Evolutionary conservation across 306 rosid species (phyloP).

Genomic region (Cicer yamashitae): DNA sequence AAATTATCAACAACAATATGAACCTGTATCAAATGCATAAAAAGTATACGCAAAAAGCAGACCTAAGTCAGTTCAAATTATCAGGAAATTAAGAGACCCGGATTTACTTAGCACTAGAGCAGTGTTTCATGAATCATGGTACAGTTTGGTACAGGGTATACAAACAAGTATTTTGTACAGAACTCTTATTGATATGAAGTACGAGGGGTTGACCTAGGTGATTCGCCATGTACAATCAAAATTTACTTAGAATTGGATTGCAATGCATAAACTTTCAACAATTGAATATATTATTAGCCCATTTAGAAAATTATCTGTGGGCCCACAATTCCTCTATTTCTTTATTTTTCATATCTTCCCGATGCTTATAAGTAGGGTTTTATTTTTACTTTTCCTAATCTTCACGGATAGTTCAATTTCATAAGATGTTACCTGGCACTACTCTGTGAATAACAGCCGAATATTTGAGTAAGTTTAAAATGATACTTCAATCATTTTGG

Average conservation of each 20-base stretch:
- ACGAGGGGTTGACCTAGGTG: not conserved
- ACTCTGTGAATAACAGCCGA: not conserved
- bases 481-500: not conserved
- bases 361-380: conserved; percentile 1
- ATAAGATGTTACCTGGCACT: not conserved
- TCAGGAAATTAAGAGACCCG: conserved; percentile 2
- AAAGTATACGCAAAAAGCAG: not conserved
- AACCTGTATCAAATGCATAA: conserved; percentile 60
- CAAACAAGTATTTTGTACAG: not conserved
- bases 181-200: not conserved
- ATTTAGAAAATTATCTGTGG: not conserved
- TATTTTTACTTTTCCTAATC: not conserved
- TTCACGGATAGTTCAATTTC: conserved; percentile 7
- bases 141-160: not conserved
- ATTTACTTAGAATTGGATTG: not conserved
- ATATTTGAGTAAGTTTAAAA: not conserved
- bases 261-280: not conserved
- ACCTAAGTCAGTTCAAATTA: not conserved
- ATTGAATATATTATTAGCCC: not conserved
- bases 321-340: conserved; percentile 12
- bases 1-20: conserved; percentile 70
- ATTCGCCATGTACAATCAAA: not conserved
- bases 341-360: conserved; percentile 14
- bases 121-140: not conserved
- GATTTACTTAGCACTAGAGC: not conserved